phyloP scores from a whole-genome alignment of 495 filamentous ascomycete genomes.

The Copromyces sp. region DNA sequence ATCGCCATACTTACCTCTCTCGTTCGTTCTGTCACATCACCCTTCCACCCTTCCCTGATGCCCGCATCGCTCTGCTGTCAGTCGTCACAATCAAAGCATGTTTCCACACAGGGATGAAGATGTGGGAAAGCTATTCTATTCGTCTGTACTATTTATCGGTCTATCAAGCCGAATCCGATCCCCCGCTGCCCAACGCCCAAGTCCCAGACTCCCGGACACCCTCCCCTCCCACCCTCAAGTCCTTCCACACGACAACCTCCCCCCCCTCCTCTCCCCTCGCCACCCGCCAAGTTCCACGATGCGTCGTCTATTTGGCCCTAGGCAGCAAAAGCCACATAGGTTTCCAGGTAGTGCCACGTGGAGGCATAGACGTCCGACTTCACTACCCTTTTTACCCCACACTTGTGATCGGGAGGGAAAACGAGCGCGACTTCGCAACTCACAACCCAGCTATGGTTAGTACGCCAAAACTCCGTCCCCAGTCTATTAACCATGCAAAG shows the following conservation, averaged over 20 bases:
- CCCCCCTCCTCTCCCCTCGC: neutral
- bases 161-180: neutral
- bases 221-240: neutral
- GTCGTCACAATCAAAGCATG: neutral
- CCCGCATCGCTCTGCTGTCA: neutral
- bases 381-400: neutral
- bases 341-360: neutral
- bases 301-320: neutral
- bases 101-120: neutral
- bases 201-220: neutral
- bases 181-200: neutral
- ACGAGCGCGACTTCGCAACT: neutral
- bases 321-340: neutral
- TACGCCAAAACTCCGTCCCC: neutral
- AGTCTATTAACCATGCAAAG: neutral
- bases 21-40: neutral
- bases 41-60: neutral
- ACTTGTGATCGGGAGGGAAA: neutral
- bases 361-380: neutral
- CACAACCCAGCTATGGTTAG: neutral
- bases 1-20: neutral
- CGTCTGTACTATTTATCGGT: neutral
- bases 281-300: neutral
- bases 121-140: neutral
- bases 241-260: neutral